Base-by-base conservation (phyloP, 192 early-diverging fungal species). In the Backusella mclennaniae region DNA sequence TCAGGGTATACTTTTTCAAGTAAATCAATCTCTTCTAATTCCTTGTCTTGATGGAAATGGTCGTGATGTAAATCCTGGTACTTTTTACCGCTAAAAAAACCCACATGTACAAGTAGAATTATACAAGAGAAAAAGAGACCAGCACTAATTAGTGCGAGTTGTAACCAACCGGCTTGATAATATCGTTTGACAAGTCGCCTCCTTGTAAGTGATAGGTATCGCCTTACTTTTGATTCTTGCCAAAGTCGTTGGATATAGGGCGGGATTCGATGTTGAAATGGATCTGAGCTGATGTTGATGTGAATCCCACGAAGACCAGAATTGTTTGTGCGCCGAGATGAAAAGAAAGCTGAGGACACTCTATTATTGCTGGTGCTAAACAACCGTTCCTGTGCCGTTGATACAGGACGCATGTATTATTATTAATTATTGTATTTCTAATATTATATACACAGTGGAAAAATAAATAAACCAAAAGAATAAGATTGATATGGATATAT, bases 1-100 rank as follows among this genome's bases (percentile, higher is more conserved):
- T 79, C 83, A 0, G 88, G 88, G 44, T 83, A 80, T 70, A 88
- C 39, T 31, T 86, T 79, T 49, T 80, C 76, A 6, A 84, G 42
- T 8, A 84, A 53, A 71, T 84, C 82, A 33, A 84, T 71, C 76
- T 82, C 75, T 21, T 71, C 56, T 1, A 76, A 52, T 41, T 17
- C 52, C 4, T 39, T 35, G 2, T 41, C 23, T 4, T 46, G 38
- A 15, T 68, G 31, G 39, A 70, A 46, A 70, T 73, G 73, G 17
- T 82, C 81, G n/a, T 78, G 73, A 33, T 78, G 76, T 44, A 49
- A 72, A 31, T 79, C 76, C 41, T 80, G 76, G 53, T 78, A 80
- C 42, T 75, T 73, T 39, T 82, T 73, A 19, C 79, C 79, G 66
- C 79, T 77, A 52, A 80, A 80, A 41, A 84, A 80, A 1, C 82